These are phyloP conservation scores for Aspergillus eucalypticola DNA, from an alignment of 2,329 filamentous ascomycete species.

Conservation along the genomic window DNA sequence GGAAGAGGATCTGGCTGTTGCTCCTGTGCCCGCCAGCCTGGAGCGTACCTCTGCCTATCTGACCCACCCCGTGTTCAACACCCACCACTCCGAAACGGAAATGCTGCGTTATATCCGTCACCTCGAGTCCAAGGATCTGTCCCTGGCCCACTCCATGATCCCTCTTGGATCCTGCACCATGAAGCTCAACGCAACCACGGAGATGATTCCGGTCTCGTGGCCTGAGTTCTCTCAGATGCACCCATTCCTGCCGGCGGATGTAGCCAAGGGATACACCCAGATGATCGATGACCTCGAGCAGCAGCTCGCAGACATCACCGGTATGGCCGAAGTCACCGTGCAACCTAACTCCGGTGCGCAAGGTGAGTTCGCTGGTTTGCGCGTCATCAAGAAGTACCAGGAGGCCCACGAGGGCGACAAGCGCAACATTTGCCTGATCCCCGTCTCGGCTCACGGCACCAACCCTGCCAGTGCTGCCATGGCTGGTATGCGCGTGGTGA, in stretches of 20 bases:
- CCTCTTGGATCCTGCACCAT: constrained; percentile 96
- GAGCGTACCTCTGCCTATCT: constrained; percentile 74
- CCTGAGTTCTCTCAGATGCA: constrained; percentile 77
- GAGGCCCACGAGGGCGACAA: constrained; percentile 64
- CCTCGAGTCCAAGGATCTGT: constrained; percentile 90
- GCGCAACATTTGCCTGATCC: constrained; percentile 90
- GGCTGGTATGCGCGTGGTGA: constrained; percentile 91
- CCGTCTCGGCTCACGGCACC: constrained; percentile 91
- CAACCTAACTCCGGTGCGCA: constrained; percentile 97
- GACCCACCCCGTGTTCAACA: constrained; percentile 92
- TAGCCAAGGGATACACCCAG: constrained; percentile 66
- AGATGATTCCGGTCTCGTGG: constrained; percentile 85
- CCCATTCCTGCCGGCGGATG: constrained; percentile 69
- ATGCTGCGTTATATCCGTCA: constrained; percentile 91
- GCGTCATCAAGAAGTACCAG: constrained; percentile 82
- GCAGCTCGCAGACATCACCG: constrained; percentile 80
- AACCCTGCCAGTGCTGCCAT: constrained; percentile 95
- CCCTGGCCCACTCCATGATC: constrained; percentile 95
- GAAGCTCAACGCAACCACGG: constrained; percentile 92
- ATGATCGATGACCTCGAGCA: constrained; percentile 72
- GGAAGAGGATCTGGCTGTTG: constrained; percentile 39
- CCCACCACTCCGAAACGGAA: constrained; percentile 91
- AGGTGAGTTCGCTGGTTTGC: constrained; percentile 88
- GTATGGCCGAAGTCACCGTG: constrained; percentile 84
- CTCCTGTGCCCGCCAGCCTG: constrained; percentile 55